phyloP scores from a whole-genome alignment of 164 flowering plant genomes.

The Macadamia tetraphylla region DNA sequence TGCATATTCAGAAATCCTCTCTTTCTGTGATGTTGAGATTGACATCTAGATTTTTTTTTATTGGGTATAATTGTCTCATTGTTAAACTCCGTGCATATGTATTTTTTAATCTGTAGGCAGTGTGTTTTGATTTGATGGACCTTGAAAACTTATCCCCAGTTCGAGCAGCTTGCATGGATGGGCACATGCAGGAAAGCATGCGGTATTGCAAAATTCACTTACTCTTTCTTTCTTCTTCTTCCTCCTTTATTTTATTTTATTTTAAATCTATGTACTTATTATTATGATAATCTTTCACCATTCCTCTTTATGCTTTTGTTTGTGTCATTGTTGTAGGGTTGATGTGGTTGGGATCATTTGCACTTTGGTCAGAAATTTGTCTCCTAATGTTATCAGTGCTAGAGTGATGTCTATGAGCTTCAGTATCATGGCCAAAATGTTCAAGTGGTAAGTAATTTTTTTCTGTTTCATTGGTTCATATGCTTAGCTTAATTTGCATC shows the following conservation, averaged over 20 bases:
- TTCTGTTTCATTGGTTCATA: neutral
- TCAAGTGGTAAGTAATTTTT: constrained; percentile 51
- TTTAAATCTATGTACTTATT: neutral
- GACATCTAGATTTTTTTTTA: neutral
- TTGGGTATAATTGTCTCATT: neutral
- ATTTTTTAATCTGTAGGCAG: constrained; percentile 39
- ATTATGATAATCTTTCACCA: neutral
- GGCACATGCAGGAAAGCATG: constrained; percentile 28
- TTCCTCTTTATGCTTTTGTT: neutral
- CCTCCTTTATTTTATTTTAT: neutral
- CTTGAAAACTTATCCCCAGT: constrained; percentile 34
- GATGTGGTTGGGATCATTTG: constrained; percentile 68
- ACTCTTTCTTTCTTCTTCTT: neutral
- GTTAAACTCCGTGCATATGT: neutral
- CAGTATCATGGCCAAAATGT: constrained; percentile 56
- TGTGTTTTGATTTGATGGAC: constrained; percentile 55
- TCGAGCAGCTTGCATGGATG: constrained; percentile 29
- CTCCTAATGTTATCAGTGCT: constrained; percentile 37
- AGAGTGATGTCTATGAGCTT: constrained; percentile 60
- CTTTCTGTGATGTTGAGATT: neutral
- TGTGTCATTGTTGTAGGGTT: constrained; percentile 35
- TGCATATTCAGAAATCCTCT: neutral
- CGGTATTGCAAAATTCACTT: constrained; percentile 31
- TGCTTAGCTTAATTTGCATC: neutral
- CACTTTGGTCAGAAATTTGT: constrained; percentile 43